Base-by-base conservation (phyloP, 192 early-diverging fungal genomes). In the Coemansia sp. region DNA sequence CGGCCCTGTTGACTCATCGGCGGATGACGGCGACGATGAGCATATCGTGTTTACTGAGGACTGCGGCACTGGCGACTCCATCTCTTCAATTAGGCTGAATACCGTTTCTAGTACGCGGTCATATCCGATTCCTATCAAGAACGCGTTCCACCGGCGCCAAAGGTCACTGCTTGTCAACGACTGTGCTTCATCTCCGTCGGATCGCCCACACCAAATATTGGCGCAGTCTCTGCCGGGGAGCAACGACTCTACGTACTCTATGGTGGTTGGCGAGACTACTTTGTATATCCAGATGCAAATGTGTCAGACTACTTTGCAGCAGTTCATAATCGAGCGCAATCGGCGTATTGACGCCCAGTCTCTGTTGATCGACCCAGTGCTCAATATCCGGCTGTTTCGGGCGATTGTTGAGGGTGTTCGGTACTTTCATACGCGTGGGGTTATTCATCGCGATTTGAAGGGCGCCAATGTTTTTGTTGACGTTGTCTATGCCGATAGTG, bases 221-320 rank as follows among this genome's bases (percentile, higher is more conserved):
- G 66, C 76, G 13, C 71, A 52, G 68, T 78, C 80, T 46, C 47
- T 78, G 22, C 71, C 75, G 10, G 64, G 74, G 18, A 34, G 57
- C 33, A 60, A 33, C 16, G 57, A 60, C 57, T 60, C 57, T 33
- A 33, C 50, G 29, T 40, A 18, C 33, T 60, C 57, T 15, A 60
- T 60, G 57, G 57, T 78, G 36, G 64, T 69, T 16, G 67, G 71
- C 18, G 78, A 77, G 60, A 78, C 87, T 62, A 89, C 86, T 0
- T 69, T 94, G 33, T 93, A 91, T 76, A 90, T 95, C 58, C 93
- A 95, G 70, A 95, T 99, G 97, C 95, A 99, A 71, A 85, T 99
- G 34, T 99, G 96, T 65, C 87, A 87, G 63, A 90, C 86, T 3
- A 91, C 88, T 1, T 75, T 93, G 24, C 86, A 86, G 36, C 91